These are phyloP conservation scores for Nannochloropsis salina DNA, from an alignment of 108 stramenopile species.

Conservation along the genomic window DNA sequence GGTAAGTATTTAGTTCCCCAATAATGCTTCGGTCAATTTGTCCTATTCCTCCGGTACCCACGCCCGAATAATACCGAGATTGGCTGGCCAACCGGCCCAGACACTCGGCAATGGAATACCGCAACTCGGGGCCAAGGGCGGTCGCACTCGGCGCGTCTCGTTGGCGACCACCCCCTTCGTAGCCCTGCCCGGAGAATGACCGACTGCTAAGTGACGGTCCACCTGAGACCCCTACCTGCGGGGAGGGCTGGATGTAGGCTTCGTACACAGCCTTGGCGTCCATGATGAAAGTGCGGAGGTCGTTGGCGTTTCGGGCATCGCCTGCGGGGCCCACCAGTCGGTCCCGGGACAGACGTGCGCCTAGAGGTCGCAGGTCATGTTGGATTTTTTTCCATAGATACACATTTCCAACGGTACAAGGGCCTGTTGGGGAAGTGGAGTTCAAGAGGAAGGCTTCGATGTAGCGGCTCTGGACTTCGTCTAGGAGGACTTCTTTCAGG, in stretches of 20 bases:
- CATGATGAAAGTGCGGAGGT: background rate
- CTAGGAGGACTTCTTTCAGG: background rate
- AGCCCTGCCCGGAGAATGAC: background rate
- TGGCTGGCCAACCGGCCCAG: background rate
- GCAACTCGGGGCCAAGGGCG: background rate
- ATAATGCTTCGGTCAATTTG: constrained; percentile 13
- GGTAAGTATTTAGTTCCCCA: background rate
- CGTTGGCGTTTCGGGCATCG: background rate
- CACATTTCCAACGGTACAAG: background rate
- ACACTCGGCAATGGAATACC: background rate
- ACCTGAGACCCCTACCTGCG: background rate
- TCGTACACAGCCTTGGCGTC: constrained; percentile 16
- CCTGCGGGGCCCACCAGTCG: background rate
- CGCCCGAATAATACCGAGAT: background rate
- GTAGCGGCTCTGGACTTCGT: background rate
- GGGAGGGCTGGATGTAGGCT: constrained; percentile 5
- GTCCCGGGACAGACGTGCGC: background rate
- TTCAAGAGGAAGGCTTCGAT: background rate
- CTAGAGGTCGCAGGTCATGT: background rate
- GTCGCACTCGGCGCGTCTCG: background rate
- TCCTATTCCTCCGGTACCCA: background rate
- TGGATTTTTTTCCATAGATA: constrained; percentile 20
- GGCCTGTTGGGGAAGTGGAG: background rate
- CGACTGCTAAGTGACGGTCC: background rate
- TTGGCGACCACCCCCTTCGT: background rate